Conservation (phyloP, 495 filamentous ascomycete species). For the Trichodelitschia bisporula region DNA sequence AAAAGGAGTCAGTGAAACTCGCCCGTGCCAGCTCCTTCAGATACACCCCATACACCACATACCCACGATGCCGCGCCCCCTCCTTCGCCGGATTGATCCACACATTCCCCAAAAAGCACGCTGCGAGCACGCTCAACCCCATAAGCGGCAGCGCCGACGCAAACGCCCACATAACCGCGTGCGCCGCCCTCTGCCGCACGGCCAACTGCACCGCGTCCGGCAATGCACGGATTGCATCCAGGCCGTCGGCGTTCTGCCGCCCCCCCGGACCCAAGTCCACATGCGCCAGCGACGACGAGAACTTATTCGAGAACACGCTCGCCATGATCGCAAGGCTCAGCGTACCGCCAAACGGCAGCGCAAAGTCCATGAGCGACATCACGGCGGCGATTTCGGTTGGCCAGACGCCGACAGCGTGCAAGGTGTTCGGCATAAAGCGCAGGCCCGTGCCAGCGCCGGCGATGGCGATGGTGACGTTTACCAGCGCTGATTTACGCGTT, state of each 20-base stretch:
- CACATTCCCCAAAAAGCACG: too few species aligned
- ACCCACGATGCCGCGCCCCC: too few species aligned
- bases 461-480: constrained; percentile 35
- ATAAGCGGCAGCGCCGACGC: too few species aligned
- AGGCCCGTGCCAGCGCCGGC: constrained; percentile 29
- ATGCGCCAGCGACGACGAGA: too few species aligned
- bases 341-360: constrained; percentile 30
- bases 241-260: constrained; percentile 4
- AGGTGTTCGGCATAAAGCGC: constrained; percentile 21
- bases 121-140: too few species aligned
- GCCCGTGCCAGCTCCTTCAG: too few species aligned
- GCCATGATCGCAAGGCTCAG: constrained; percentile 32
- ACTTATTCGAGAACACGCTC: constrained; percentile 32
- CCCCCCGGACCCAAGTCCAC: constrained; percentile 5
- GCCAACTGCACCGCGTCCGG: constrained; percentile 13
- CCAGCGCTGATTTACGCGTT: constrained; percentile 14
- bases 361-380: constrained; percentile 25
- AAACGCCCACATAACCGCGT: too few species aligned
- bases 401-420: constrained; percentile 30
- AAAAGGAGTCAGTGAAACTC: too few species aligned
- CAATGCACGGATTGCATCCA: constrained; percentile 7
- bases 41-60: too few species aligned
- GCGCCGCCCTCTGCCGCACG: too few species aligned
- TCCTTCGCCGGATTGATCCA: too few species aligned
- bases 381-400: constrained; percentile 24